Conservation (phyloP, 345 rosid genomes). For the Salix udensis region DNA sequence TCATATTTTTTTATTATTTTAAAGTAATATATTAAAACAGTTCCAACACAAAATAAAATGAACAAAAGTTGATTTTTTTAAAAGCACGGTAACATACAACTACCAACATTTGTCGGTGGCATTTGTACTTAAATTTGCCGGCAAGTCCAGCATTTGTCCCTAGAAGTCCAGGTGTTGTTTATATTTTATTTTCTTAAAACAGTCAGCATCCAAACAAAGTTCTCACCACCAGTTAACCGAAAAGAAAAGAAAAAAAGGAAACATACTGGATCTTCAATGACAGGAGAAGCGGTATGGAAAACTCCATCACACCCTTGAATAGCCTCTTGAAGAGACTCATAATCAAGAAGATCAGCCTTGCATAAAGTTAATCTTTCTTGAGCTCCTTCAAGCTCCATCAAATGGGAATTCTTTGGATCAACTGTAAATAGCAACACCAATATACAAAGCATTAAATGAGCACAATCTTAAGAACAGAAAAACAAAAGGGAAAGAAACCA, state of each 20-base stretch:
- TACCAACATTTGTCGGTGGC: too few relatives aligned
- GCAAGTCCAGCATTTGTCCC: too few relatives aligned
- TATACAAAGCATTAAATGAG: neutral
- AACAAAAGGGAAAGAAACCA: neutral
- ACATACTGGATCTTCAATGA: conserved; percentile 93
- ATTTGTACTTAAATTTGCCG: too few relatives aligned
- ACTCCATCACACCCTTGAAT: conserved; percentile 91
- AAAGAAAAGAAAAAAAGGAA: neutral
- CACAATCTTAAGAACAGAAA: neutral
- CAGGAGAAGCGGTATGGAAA: conserved; percentile 92
- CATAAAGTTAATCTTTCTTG: conserved; percentile 67
- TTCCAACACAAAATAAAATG: too few relatives aligned
- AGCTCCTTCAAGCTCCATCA: conserved; percentile 89
- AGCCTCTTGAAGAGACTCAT: conserved; percentile 51
- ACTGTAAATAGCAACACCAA: conserved; percentile 21
- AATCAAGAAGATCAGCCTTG: conserved; percentile 84
- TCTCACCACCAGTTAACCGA: neutral
- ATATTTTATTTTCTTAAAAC: neutral
- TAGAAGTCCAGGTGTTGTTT: too few relatives aligned
- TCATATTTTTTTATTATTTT: too few relatives aligned
- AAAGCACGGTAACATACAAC: too few relatives aligned
- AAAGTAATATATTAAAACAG: too few relatives aligned
- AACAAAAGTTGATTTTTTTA: too few relatives aligned
- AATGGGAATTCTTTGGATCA: conserved; percentile 82
- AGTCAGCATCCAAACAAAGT: conserved; percentile 23